phyloP scores from a whole-genome alignment of 1,139 yeast species.

The Lodderomyces metapsilosis region DNA sequence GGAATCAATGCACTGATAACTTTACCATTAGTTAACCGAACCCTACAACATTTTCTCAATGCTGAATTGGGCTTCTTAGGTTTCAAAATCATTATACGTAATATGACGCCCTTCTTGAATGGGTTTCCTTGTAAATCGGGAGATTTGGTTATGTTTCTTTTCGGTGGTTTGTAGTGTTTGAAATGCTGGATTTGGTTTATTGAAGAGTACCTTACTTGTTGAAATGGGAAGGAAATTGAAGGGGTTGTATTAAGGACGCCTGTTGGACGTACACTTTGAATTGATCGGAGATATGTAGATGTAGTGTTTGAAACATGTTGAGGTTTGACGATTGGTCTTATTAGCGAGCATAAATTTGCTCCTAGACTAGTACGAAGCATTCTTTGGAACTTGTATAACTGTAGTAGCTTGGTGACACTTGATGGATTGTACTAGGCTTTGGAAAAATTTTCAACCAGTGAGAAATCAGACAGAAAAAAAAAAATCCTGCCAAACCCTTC shows the following conservation, averaged over 20 bases:
- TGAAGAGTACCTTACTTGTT: constrained; percentile 51
- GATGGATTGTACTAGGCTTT: no score
- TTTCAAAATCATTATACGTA: constrained; percentile 89
- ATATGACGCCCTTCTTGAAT: constrained; percentile 89
- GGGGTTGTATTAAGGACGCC: not conserved
- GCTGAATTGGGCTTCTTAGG: constrained; percentile 99
- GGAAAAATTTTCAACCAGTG: constrained; percentile 4
- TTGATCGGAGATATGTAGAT: constrained; percentile 4
- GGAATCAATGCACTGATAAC: constrained; percentile 92
- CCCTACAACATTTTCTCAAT: constrained; percentile 95
- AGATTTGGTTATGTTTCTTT: constrained; percentile 51
- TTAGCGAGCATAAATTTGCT: constrained; percentile 1
- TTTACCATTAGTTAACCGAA: constrained; percentile 86
- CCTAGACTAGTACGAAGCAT: constrained; percentile 2
- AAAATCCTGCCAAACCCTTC: not conserved
- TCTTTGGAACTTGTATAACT: not conserved
- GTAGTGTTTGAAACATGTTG: not conserved
- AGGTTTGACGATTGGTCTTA: not conserved
- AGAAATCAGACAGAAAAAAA: not conserved
- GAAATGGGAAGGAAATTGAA: not conserved
- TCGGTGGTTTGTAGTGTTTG: constrained; percentile 53
- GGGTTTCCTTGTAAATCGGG: constrained; percentile 86
- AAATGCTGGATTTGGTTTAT: constrained; percentile 73
- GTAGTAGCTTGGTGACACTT: no score
- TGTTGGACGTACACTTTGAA: constrained; percentile 3